Conservation (phyloP, 2,329 filamentous ascomycete species). For the Hymenoscyphus occultus region DNA sequence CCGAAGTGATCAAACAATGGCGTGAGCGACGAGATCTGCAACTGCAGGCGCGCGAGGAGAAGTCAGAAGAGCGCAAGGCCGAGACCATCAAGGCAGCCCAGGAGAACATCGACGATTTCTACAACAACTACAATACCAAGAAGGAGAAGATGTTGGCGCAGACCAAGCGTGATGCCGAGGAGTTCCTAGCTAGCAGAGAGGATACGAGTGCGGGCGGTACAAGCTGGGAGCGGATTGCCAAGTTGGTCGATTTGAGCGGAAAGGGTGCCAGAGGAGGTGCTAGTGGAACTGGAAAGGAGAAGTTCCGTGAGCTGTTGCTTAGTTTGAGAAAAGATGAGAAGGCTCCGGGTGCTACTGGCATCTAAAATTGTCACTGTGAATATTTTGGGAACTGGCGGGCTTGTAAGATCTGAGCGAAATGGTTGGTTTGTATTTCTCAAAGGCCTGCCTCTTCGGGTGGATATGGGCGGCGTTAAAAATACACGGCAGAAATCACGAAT, state of each 20-base stretch:
- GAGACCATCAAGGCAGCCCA: conserved; percentile 87
- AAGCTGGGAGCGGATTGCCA: conserved; percentile 97
- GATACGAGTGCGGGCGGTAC: conserved; percentile 93
- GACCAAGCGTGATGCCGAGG: conserved; percentile 86
- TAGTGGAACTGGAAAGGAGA: conserved; percentile 88
- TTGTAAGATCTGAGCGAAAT: conserved; percentile 32
- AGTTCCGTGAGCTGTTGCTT: conserved; percentile 86
- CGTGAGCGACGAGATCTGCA: conserved; percentile 82
- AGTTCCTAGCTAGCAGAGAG: conserved; percentile 84
- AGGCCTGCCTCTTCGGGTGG: conserved; percentile 24
- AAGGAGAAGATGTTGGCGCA: conserved; percentile 90
- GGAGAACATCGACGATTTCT: conserved; percentile 96
- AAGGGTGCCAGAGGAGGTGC: conserved; percentile 87
- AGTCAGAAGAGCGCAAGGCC: conserved; percentile 76
- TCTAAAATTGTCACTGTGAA: conserved; percentile 41
- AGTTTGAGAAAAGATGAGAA: conserved; percentile 93
- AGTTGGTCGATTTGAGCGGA: conserved; percentile 94
- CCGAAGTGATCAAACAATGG: conserved; percentile 88
- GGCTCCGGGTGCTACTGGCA: conserved; percentile 63
- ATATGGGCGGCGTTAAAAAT: conserved; percentile 37
- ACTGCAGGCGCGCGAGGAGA: conserved; percentile 79
- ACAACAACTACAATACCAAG: conserved; percentile 98
- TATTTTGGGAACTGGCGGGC: conserved; percentile 14
- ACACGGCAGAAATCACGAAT: conserved; percentile 30
- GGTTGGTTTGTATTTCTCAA: conserved; percentile 26